Percentiles rank a stretch among this genome's conserved stretches.
Evolutionary conservation across 768 basidiomycete genomes (phyloP).

Genomic region (Boletellus sp.): DNA sequence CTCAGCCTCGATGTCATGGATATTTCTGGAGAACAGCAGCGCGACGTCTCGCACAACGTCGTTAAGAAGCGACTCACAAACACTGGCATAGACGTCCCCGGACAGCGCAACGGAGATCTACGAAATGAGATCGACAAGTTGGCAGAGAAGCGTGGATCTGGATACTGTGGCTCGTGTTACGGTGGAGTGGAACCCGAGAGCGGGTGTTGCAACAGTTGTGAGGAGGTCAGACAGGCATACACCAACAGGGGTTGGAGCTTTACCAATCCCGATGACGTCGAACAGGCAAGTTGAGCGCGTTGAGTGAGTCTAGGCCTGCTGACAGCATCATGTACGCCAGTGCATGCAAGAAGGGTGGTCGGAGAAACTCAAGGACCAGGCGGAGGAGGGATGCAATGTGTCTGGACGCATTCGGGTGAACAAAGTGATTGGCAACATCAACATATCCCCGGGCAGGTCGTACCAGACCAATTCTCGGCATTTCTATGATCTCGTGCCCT

Average conservation of each 20-base stretch:
- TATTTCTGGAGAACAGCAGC: constrained; percentile 92
- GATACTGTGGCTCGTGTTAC: constrained; percentile 95
- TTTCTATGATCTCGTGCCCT: constrained; percentile 89
- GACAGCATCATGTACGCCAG: constrained; percentile 37
- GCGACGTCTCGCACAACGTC: constrained; percentile 87
- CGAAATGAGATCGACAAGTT: constrained; percentile 86
- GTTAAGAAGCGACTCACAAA: constrained; percentile 73
- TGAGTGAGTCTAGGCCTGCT: not conserved
- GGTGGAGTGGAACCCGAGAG: constrained; percentile 71
- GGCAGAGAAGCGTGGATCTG: constrained; percentile 51
- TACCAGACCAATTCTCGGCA: constrained; percentile 83
- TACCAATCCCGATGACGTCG: constrained; percentile 81
- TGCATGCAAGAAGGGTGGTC: constrained; percentile 94
- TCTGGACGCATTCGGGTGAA: constrained; percentile 90
- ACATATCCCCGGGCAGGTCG: constrained; percentile 91
- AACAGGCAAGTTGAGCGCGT: constrained; percentile 63
- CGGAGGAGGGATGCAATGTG: constrained; percentile 92
- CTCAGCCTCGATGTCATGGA: constrained; percentile 97
- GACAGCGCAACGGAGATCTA: constrained; percentile 56
- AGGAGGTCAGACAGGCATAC: constrained; percentile 89
- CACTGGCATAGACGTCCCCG: constrained; percentile 55
- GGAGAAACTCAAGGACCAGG: constrained; percentile 88
- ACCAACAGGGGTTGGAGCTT: constrained; percentile 95
- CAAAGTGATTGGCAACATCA: constrained; percentile 95
- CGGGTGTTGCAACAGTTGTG: constrained; percentile 96